Base-by-base conservation (phyloP, 805 yeast genomes). In the Yarrowia osloensis region DNA sequence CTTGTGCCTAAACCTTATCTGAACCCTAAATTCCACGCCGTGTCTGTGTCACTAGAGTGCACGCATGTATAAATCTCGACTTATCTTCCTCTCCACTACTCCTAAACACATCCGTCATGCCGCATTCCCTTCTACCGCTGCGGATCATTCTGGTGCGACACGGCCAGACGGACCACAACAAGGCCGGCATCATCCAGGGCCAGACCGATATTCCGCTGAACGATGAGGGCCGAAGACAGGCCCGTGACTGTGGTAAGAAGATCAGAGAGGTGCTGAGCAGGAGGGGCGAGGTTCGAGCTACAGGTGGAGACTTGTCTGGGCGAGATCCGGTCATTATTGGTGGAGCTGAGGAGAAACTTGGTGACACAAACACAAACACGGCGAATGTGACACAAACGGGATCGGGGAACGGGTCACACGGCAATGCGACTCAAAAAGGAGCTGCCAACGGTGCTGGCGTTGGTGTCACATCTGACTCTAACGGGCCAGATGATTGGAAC, bases 81-180 rank as follows among this genome's bases (percentile, higher is more conserved):
- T 6, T n/a, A 9, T 15, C 4, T 35, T 3, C n/a, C n/a, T 35
- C 6, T 13, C 39, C 7, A 35, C 39, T 15, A 33, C n/a, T 8
- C 0, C 29, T 12, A 26, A 1, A 24, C 19, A 24, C 8, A 47
- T 35, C 9, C 35, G 12, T 17, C 31, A 54, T 54, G 62, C 26
- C 62, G 26, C 28, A 24, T 1, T 8, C 46, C 0, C 39, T 24
- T 7, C 49, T 37, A 7, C 47, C 50, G 1, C 66, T 72, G n/a
- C 52, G 66, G n/a, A 55, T 72, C 15, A 42, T 70, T 26, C 75
- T 90, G 5, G 84, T 91, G 4, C 84, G 97, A 72, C 97, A 91
- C 72, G 97, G 97, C 1, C 95, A 89, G 74, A 91, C 97, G 0
- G 86, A 86, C 67, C 87, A 88, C 76, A 91, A 91, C 74, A 81